Percentiles rank a stretch among this genome's conserved stretches.
phyloP scores from a whole-genome alignment of 306 rosid species.

The Castanea mollissima region DNA sequence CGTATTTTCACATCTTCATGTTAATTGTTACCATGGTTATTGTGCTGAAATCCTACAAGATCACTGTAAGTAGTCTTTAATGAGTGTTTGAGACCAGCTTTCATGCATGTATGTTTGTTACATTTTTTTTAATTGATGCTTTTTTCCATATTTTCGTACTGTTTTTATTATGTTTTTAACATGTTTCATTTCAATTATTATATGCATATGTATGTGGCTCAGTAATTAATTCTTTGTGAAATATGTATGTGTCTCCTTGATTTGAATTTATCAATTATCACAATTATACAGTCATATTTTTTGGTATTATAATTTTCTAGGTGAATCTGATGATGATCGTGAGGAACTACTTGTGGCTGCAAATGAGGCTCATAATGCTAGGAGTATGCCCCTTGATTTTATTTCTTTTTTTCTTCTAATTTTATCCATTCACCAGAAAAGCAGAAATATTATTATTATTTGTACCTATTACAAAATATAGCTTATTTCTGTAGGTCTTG shows the following conservation, averaged over 20 bases:
- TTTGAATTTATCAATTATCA: background rate
- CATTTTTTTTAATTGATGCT: background rate
- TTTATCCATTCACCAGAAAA: conserved; percentile 3
- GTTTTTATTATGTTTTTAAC: background rate
- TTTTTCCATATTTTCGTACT: background rate
- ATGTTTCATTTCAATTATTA: background rate
- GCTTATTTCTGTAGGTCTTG: conserved; percentile 51
- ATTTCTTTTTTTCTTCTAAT: conserved; percentile 3
- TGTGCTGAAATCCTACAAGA: background rate
- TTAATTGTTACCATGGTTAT: background rate
- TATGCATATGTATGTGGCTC: background rate
- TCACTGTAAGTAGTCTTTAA: background rate
- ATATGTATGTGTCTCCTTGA: background rate
- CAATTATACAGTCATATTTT: conserved; percentile 1
- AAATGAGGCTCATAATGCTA: conserved; percentile 60
- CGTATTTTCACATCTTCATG: background rate
- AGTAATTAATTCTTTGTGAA: background rate
- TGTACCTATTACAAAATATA: conserved; percentile 29
- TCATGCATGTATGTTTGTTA: background rate
- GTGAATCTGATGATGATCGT: conserved; percentile 78
- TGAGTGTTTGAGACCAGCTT: background rate
- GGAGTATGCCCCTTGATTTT: conserved; percentile 57
- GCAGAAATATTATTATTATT: conserved; percentile 7
- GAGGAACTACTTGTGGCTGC: conserved; percentile 78
- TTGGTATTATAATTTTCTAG: conserved; percentile 43